These are phyloP conservation scores for Ceratocystis smalleyi DNA, from an alignment of 2,329 filamentous ascomycete genomes.

Conservation along the genomic window DNA sequence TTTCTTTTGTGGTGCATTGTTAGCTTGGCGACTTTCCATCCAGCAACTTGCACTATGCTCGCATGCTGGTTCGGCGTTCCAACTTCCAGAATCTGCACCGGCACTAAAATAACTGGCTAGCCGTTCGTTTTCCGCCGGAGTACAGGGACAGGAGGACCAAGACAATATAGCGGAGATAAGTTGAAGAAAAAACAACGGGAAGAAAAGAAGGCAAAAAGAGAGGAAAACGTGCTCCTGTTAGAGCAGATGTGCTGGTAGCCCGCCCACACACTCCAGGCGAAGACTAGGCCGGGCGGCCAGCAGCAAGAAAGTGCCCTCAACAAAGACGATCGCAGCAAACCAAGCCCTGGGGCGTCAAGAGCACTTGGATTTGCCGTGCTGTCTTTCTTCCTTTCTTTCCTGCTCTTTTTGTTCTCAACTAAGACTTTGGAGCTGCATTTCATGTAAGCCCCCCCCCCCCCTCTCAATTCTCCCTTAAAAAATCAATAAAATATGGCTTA, in stretches of 20 bases:
- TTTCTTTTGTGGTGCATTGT: neutral
- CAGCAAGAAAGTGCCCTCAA: neutral
- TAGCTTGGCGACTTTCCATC: neutral
- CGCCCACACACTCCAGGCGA: neutral
- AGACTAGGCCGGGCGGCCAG: neutral
- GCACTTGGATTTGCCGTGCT: too few relatives aligned
- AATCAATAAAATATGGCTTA: neutral
- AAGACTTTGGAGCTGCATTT: neutral
- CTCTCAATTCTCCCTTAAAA: neutral
- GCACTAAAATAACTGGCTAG: conserved; percentile 3
- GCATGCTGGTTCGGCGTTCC: neutral
- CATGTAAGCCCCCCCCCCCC: neutral
- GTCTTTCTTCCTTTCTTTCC: too few relatives aligned
- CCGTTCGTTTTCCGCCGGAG: conserved; percentile 2
- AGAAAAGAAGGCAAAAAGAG: neutral
- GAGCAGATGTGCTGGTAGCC: neutral
- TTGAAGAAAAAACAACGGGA: neutral
- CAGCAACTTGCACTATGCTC: neutral
- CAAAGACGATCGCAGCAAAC: neutral
- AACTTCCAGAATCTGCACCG: neutral
- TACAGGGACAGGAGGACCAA: neutral
- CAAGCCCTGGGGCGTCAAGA: neutral
- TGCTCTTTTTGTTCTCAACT: neutral
- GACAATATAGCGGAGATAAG: neutral
- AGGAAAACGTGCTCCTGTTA: neutral